Evolutionary conservation across 164 flowering plant species (phyloP).

Genomic region (Litsea cubeba): DNA sequence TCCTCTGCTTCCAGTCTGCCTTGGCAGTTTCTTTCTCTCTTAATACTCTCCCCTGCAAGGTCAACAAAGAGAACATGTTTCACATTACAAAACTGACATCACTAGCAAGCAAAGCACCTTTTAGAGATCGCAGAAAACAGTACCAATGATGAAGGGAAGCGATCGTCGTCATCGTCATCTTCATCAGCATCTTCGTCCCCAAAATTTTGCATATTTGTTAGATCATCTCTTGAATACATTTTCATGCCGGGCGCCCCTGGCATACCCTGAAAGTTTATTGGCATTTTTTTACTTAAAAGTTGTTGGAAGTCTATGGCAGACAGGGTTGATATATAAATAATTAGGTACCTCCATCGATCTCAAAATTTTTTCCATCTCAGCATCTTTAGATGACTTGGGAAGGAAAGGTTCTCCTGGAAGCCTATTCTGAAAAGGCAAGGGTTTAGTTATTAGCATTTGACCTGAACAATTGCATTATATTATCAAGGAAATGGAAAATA

Average conservation of each 20-base stretch:
- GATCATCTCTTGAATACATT: slow-evolving; percentile 88
- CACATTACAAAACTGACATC: background rate
- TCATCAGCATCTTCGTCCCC: slow-evolving; percentile 69
- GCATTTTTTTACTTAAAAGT: background rate
- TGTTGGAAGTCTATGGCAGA: background rate
- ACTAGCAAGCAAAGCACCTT: background rate
- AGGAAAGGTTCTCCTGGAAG: slow-evolving; percentile 79
- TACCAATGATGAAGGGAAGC: slow-evolving; percentile 67
- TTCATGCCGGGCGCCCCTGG: slow-evolving; percentile 96
- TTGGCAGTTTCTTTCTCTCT: slow-evolving; percentile 47
- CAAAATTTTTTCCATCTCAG: slow-evolving; percentile 86
- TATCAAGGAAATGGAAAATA: background rate
- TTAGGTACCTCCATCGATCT: slow-evolving; percentile 76
- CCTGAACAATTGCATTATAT: background rate
- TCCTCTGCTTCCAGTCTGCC: slow-evolving; percentile 54
- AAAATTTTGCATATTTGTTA: slow-evolving; percentile 59
- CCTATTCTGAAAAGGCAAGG: slow-evolving; percentile 49
- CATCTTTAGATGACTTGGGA: slow-evolving; percentile 77
- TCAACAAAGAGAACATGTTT: background rate
- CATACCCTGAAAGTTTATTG: slow-evolving; percentile 49
- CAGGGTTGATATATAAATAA: background rate
- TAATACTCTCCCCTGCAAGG: slow-evolving; percentile 54
- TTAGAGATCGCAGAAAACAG: background rate
- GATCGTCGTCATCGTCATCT: slow-evolving; percentile 62
- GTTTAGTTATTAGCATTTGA: background rate